Evolutionary conservation across 2,329 filamentous ascomycete species (phyloP).

Genomic region (Laburnicola sp.): DNA sequence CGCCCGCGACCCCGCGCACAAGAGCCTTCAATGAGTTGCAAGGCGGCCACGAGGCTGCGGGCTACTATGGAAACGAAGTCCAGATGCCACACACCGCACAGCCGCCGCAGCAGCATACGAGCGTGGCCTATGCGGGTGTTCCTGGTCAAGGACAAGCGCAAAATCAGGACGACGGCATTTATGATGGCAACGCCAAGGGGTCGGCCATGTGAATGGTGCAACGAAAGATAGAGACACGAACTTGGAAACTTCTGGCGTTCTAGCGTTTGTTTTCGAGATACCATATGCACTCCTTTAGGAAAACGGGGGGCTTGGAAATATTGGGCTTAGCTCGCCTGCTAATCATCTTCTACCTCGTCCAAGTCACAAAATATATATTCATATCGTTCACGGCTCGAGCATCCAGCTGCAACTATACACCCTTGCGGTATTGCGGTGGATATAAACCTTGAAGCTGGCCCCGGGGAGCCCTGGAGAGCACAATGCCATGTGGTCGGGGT

Average conservation of each 20-base stretch:
- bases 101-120: slow-evolving; percentile 5
- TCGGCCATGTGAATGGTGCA: slow-evolving; percentile 12
- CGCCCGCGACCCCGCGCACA: slow-evolving; percentile 41
- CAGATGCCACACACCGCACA: slow-evolving; percentile 11
- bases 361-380: too few relatives aligned
- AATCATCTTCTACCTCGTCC: too few relatives aligned
- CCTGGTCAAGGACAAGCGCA: slow-evolving; percentile 20
- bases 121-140: slow-evolving; percentile 15
- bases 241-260: not conserved
- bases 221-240: not conserved
- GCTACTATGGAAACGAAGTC: slow-evolving; percentile 12
- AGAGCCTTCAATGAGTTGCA: slow-evolving; percentile 36
- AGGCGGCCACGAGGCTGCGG: slow-evolving; percentile 9
- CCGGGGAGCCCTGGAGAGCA: too few relatives aligned
- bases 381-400: too few relatives aligned
- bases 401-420: too few relatives aligned
- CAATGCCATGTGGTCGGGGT: too few relatives aligned
- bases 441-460: too few relatives aligned
- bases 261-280: slow-evolving; percentile 7
- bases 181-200: slow-evolving; percentile 27
- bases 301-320: not conserved
- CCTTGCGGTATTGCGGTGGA: too few relatives aligned
- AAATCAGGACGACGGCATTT: slow-evolving; percentile 28
- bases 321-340: too few relatives aligned
- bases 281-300: slow-evolving; percentile 4